Evolutionary conservation across 2,329 filamentous ascomycete species (phyloP), one percentile per base, ranked within the genome.

Genomic region (Fusarium oligoseptatum): DNA sequence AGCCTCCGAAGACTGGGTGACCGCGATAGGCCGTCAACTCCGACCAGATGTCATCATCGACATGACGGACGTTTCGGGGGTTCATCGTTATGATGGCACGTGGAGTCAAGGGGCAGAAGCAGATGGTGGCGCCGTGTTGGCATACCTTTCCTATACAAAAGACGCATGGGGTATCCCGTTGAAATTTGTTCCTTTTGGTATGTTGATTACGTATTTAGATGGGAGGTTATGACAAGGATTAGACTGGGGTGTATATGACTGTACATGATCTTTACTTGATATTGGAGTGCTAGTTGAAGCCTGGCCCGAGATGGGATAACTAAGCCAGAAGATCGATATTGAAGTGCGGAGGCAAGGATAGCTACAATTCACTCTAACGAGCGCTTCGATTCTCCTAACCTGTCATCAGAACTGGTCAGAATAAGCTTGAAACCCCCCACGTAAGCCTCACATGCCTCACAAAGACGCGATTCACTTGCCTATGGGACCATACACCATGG

Each of bases 401-500:
- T 32, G 48, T 17, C 48, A 52, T 7, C 15, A 52, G 15, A 52
- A n/a, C 10, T 6, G 45, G 45, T 29, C 17, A 52, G 24, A 52
- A 52, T 52, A 52, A 52, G 48, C 48, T 52, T 27, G 24, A 6
- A 52, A 43, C n/a, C 48, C 48, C 48, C 48, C 48, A 52, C 48
- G 48, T 52, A 52, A 52, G 48, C 48, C 39, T n/a, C 48, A 12
- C 29, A 56, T 56, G 29, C 12, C 29, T 34, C 20, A n/a, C 27
- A 39, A 39, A 57, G 20, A 34, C 48, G 61, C 61, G 24, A 57
- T 64, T 24, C 61, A 27, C 36, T 34, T 43, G 12, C 36, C 61
- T 43, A 56, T 41, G 60, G 32, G 48, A 56, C 36, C 36, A 64
- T 45, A 45, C 17, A 27, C 61, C 61, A 37, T 41, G 32, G 37